Evolutionary conservation across 2,329 filamentous ascomycete species (phyloP).

Genomic region (Ascomycota sp.): DNA sequence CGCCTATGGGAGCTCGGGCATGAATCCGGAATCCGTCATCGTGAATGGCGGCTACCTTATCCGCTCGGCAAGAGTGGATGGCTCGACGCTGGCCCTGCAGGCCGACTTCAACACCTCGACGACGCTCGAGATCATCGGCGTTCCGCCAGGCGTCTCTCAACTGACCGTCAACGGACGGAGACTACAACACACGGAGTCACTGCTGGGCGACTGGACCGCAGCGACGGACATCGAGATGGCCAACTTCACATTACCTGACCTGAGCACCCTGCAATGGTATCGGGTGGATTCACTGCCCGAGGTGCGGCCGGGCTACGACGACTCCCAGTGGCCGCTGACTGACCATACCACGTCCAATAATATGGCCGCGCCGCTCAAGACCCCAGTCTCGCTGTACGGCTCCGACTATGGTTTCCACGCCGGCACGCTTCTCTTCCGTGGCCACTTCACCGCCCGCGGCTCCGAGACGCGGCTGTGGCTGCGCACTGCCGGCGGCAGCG

Average conservation of each 20-base stretch:
- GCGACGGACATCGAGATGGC: slow-evolving; percentile 33
- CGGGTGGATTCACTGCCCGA: slow-evolving; percentile 54
- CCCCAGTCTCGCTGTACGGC: slow-evolving; percentile 45
- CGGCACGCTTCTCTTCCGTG: slow-evolving; percentile 49
- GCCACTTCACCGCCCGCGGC: slow-evolving; percentile 44
- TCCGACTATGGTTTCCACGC: slow-evolving; percentile 58
- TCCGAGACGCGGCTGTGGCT: slow-evolving; percentile 35
- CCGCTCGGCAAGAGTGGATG: slow-evolving; percentile 35
- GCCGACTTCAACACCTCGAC: slow-evolving; percentile 57
- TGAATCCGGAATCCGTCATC: slow-evolving; percentile 27
- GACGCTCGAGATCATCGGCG: slow-evolving; percentile 46
- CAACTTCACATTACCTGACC: slow-evolving; percentile 11
- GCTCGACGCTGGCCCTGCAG: slow-evolving; percentile 36
- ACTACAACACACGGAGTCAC: slow-evolving; percentile 14
- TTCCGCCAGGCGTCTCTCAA: slow-evolving; percentile 24
- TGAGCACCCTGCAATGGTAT: slow-evolving; percentile 44
- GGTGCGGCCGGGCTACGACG: slow-evolving; percentile 41
- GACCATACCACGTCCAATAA: slow-evolving; percentile 40
- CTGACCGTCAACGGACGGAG: slow-evolving; percentile 21
- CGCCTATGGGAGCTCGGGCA: slow-evolving; percentile 14
- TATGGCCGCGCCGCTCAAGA: slow-evolving; percentile 31
- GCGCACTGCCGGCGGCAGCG: slow-evolving; percentile 43
- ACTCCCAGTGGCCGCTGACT: slow-evolving; percentile 44
- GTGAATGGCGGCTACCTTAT: slow-evolving; percentile 44
- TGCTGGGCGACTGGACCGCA: slow-evolving; percentile 25